Evolutionary conservation across 148 eudicot genomes (phyloP), one percentile per base, ranked within the genome.

Genomic region (Amaranthus palmeri): DNA sequence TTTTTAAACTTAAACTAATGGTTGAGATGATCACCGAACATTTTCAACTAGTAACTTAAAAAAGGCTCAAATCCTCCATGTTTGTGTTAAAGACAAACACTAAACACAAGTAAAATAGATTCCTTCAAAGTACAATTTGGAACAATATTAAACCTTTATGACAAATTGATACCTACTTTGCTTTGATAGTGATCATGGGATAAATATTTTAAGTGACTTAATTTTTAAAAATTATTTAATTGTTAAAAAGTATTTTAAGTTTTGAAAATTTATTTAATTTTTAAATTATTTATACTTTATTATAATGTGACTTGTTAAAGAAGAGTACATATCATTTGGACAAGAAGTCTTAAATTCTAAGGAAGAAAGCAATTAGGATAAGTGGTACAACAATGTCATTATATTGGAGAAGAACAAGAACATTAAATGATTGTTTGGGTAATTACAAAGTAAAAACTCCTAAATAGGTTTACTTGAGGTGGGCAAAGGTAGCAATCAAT

Each of bases 101-200:
- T 2, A 72, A 61, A 5, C 36, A 14, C 17, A 56, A 42, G 5
- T 6, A 43, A 6, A 65, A 44, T 10, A 40, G 63, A 43, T 53
- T 54, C 7, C 48, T 44, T 71, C 4, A 54, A 66, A 77, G 67
- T 15, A 63, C 40, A 56, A 58, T 1, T 50, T 60, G 25, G 45
- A 45, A 69, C 17, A 52, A 59, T 15, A 42, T 63, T 54, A 57
- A 54, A 78, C 60, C 70, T 78, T 70, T 63, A 68, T 69, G 59
- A 61, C 71, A 62, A 25, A 25, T 61, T 69, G 59, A 61, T 67
- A 62, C n/a, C 72, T 45, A 73, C 58, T 41, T 78, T 68, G 50
- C 81, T 68, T 67, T 17, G 55, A 55, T 40, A 40, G 12, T 73
- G 59, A 55, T 40, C 41, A 42, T 48, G 25, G 9, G 15, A 50